These are phyloP conservation scores for Amanita jacksonii DNA, from an alignment of 768 basidiomycete genomes.

Conservation along the genomic window DNA sequence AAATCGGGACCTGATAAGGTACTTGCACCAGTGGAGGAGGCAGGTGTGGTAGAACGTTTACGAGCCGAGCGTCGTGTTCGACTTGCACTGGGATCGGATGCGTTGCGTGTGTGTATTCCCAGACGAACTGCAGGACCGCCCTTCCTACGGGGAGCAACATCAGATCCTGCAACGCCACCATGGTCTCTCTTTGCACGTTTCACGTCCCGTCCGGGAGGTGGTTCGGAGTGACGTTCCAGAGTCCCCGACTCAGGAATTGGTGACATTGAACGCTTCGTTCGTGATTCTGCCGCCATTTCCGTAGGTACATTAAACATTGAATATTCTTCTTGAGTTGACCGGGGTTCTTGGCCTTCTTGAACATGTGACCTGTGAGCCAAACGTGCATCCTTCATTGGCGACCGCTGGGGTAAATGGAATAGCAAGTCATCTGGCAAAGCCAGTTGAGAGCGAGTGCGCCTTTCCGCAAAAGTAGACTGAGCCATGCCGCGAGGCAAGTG, in stretches of 20 bases:
- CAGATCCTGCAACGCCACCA: slow-evolving; percentile 7
- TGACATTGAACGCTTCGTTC: slow-evolving; percentile 32
- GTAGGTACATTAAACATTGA: slow-evolving; percentile 6
- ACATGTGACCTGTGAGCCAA: not conserved
- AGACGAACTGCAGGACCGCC: slow-evolving; percentile 4
- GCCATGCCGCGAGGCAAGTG: slow-evolving; percentile 2
- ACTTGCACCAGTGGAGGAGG: slow-evolving; percentile 11
- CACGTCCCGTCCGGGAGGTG: slow-evolving; percentile 21
- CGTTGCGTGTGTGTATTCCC: slow-evolving; percentile 23
- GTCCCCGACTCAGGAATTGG: slow-evolving; percentile 25
- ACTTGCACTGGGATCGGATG: slow-evolving; percentile 24
- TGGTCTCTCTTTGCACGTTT: slow-evolving; percentile 29
- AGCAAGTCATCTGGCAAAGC: slow-evolving; percentile 37
- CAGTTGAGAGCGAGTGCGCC: slow-evolving; percentile 41
- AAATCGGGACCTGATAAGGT: slow-evolving; percentile 12
- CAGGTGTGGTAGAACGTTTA: slow-evolving; percentile 19
- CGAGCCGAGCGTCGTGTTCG: slow-evolving; percentile 14
- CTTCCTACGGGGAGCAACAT: slow-evolving; percentile 12
- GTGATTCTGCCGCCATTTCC: slow-evolving; percentile 11
- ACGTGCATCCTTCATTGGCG: slow-evolving; percentile 43
- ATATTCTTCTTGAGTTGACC: not conserved
- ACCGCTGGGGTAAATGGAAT: slow-evolving; percentile 30
- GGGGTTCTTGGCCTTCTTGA: not conserved
- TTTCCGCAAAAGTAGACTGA: not conserved
- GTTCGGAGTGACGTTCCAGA: slow-evolving; percentile 14